Percentiles rank a stretch among this genome's conserved stretches.
These are phyloP conservation scores for Penicillium lividum DNA, from an alignment of 495 filamentous ascomycete species.

Conservation along the genomic window DNA sequence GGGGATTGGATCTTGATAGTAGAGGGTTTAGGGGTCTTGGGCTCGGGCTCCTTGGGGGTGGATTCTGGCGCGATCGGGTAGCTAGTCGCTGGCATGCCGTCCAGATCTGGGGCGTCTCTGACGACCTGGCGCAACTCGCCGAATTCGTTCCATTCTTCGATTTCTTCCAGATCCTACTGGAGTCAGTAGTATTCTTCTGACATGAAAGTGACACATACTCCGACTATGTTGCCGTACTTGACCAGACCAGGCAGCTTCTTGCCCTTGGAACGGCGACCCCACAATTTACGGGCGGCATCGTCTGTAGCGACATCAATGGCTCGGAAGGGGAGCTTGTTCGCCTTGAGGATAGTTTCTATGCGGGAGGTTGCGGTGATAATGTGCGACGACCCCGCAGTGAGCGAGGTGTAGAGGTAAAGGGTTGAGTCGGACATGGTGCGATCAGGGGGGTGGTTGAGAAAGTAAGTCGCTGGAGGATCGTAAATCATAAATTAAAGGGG, in stretches of 20 bases:
- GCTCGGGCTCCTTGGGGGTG: constrained; percentile 36
- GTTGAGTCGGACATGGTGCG: constrained; percentile 61
- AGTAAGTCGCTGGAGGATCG: neutral
- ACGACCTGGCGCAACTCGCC: constrained; percentile 89
- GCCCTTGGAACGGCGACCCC: constrained; percentile 75
- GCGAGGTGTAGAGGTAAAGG: constrained; percentile 90
- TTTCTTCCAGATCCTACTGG: constrained; percentile 81
- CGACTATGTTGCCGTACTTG: constrained; percentile 81
- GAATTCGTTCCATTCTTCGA: constrained; percentile 99
- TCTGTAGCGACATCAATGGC: constrained; percentile 92
- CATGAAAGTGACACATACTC: constrained; percentile 57
- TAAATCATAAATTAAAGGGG: constrained; percentile 1
- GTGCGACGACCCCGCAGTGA: constrained; percentile 95
- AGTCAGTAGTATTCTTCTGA: constrained; percentile 1
- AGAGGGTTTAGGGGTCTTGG: constrained; percentile 38
- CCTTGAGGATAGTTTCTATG: constrained; percentile 93
- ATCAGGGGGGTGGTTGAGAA: constrained; percentile 1
- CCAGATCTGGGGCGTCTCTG: constrained; percentile 44
- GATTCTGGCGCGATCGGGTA: constrained; percentile 39
- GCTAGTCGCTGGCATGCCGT: constrained; percentile 47
- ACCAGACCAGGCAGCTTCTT: constrained; percentile 88
- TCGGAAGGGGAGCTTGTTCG: constrained; percentile 90
- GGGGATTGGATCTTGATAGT: constrained; percentile 49
- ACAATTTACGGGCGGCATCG: constrained; percentile 86
- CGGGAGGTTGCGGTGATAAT: constrained; percentile 96